Conservation (phyloP, 2,329 filamentous ascomycete species). For the Fusarium graminum region DNA sequence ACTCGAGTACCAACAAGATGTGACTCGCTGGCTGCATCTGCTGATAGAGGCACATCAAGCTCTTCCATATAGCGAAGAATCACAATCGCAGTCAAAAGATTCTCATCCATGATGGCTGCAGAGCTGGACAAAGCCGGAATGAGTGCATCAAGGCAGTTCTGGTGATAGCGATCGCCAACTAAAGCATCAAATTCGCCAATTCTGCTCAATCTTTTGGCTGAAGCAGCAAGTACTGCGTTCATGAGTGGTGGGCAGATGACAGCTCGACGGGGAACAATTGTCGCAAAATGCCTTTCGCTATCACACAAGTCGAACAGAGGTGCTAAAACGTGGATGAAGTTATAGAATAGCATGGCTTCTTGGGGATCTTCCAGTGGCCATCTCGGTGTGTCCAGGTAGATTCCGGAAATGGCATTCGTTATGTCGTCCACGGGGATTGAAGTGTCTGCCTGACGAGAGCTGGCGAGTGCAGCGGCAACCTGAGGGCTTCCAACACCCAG, state of each 20-base stretch:
- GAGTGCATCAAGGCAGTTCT: constrained; percentile 47
- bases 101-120: constrained; percentile 48
- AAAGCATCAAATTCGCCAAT: constrained; percentile 42
- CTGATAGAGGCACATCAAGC: constrained; percentile 42
- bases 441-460: constrained; percentile 13
- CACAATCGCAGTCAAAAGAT: constrained; percentile 49
- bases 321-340: constrained; percentile 46
- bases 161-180: constrained; percentile 48
- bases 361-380: constrained; percentile 45
- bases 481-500: constrained; percentile 23
- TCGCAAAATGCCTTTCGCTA: constrained; percentile 48
- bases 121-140: constrained; percentile 49
- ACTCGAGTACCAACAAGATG: constrained; percentile 50
- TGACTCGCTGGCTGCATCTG: constrained; percentile 37
- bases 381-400: constrained; percentile 40
- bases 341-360: constrained; percentile 49
- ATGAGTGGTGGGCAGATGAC: constrained; percentile 47
- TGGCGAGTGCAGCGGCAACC: constrained; percentile 23
- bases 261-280: constrained; percentile 48
- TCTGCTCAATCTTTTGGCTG: constrained; percentile 46
- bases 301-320: constrained; percentile 50
- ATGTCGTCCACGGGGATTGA: constrained; percentile 30
- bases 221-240: constrained; percentile 49
- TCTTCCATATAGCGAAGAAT: constrained; percentile 52
- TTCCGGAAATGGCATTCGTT: constrained; percentile 41